Evolutionary conservation across 2,329 filamentous ascomycete genomes (phyloP).

Genomic region (Cercospora sp.): DNA sequence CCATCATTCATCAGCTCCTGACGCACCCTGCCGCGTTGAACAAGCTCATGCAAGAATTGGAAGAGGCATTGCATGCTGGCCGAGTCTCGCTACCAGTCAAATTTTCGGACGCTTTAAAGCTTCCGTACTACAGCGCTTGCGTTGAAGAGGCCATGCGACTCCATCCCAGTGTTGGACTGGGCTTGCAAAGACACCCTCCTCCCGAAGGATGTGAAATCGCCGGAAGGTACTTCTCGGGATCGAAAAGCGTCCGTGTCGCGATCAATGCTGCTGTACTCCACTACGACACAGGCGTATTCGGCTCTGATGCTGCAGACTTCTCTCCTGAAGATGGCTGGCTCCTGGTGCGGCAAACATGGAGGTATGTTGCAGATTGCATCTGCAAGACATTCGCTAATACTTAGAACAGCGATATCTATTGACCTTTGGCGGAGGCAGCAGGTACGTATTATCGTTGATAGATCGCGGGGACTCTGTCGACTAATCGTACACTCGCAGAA

Average conservation of each 20-base stretch:
- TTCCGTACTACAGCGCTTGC: background rate
- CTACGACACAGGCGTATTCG: background rate
- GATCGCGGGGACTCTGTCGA: background rate
- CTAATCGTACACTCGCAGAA: background rate
- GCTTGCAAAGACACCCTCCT: background rate
- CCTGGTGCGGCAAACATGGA: background rate
- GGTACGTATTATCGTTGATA: background rate
- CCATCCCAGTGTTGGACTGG: background rate
- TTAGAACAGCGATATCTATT: background rate
- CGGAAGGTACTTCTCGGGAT: background rate
- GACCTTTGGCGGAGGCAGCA: background rate
- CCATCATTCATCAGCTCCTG: conserved; percentile 1
- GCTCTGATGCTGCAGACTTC: background rate
- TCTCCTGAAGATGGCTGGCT: background rate
- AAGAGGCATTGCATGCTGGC: background rate
- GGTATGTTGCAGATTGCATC: background rate
- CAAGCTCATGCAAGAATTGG: background rate
- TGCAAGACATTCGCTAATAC: background rate
- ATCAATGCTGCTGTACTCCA: background rate
- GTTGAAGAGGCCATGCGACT: background rate
- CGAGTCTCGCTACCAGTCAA: background rate
- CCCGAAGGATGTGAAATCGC: background rate
- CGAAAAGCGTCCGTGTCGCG: background rate
- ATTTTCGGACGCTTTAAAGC: background rate
- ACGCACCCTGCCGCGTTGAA: background rate